Percentiles rank a stretch among this genome's conserved stretches.
These are phyloP conservation scores for Penicillium sp. DNA, from an alignment of 2,329 filamentous ascomycete genomes.

Conservation along the genomic window DNA sequence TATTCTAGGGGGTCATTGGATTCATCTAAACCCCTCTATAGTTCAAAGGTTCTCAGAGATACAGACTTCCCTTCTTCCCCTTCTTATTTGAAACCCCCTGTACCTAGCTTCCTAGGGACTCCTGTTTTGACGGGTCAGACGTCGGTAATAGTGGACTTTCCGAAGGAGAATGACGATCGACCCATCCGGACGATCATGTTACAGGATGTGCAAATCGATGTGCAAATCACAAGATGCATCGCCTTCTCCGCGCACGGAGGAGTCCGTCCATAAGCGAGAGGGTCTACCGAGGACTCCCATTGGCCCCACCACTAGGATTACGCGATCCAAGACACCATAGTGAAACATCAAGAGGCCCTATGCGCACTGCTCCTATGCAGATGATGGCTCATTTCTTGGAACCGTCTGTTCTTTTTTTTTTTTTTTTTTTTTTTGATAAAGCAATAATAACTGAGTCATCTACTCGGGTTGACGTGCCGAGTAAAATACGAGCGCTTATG, in stretches of 20 bases:
- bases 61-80: not conserved
- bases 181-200: slow-evolving; percentile 16
- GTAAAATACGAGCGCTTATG: not conserved
- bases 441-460: not conserved
- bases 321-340: slow-evolving; percentile 2
- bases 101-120: not conserved
- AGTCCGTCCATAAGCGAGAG: slow-evolving; percentile 7
- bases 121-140: not conserved
- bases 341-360: not conserved
- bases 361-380: not conserved
- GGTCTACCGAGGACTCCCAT: not conserved
- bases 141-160: not conserved
- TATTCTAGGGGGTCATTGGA: not conserved
- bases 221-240: too few relatives aligned
- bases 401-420: not conserved
- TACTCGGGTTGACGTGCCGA: not conserved
- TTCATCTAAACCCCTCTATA: too few relatives aligned
- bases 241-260: too few relatives aligned
- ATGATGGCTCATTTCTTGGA: not conserved
- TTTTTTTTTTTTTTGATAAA: too few relatives aligned
- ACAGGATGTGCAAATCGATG: too few relatives aligned
- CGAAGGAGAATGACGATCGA: slow-evolving; percentile 4
- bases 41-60: too few relatives aligned
- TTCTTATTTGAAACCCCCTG: not conserved
- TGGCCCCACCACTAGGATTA: not conserved